Base-by-base conservation (phyloP, 208 protist species). In the Crithidia brevicula region DNA sequence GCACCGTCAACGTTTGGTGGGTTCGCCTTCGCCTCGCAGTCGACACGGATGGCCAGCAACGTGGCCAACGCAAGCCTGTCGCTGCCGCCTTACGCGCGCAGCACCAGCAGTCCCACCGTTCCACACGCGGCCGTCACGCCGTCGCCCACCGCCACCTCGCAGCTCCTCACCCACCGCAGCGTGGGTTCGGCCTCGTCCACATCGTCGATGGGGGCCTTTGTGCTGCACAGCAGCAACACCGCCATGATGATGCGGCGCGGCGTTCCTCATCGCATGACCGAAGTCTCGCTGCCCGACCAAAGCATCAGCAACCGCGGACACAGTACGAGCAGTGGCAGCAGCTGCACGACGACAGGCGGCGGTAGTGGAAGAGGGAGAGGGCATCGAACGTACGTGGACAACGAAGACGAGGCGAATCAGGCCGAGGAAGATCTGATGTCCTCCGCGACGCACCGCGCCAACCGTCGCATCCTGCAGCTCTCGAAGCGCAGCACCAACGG, bases 131-230 rank as follows among this genome's bases (percentile, higher is more conserved):
- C 30, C 0, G 42, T n/a, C 9, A 38, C 28, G 43, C 60, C 45
- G 16, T 63, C 69, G 40, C 20, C 62, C 34, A 34, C 50, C 0
- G 31, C 31, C n/a, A 33, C 38, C 40, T 54, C 68, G 22, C 59
- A 43, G 59, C 59, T 54, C 15, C 22, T 30, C 7, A 43, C 23
- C 1, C 51, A 52, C 30, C 58, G 31, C 47, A 62, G 49, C 36
- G 38, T 28, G 16, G 28, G 15, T 15, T 68, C 69, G 0, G 23
- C 34, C 23, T 59, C 61, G 22, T 63, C 70, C 13, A 47, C 58
- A 10, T 75, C 70, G 3, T 75, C 70, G 13, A 64, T 75, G 61
- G 54, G 70, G 1, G 70, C 61, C 1, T 75, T 75, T 43, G 61
- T 65, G n/a, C 25, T 75, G 16, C 53, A 52, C 33, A 22, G 49